Base-by-base conservation (phyloP, 1,284 basidiomycete genomes). In the Fistulinella cinereoalba region DNA sequence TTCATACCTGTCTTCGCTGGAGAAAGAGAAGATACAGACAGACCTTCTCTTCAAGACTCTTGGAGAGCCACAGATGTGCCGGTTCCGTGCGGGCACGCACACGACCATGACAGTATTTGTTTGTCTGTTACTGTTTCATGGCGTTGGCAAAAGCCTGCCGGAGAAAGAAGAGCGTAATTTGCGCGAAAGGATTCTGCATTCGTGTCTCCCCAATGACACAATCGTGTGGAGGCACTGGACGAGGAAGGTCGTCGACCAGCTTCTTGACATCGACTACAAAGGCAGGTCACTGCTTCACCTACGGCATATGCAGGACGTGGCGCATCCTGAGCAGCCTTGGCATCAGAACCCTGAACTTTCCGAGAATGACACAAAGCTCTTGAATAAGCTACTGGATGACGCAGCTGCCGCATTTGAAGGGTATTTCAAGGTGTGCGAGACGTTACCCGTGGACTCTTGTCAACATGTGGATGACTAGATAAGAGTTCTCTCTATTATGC, bases 151-250 rank as follows among this genome's bases (percentile, higher is more conserved):
- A n/a, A n/a, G n/a, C n/a, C n/a, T n/a, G n/a, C n/a, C n/a, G n/a
- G n/a, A n/a, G n/a, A n/a, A n/a, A n/a, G n/a, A n/a, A n/a, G n/a
- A 47, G 51, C 66, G 53, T 57, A n/a, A 46, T 68, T 19, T 46
- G 51, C 12, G 44, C 65, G 45, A 44, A 37, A 63, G 50, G 34
- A 31, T 67, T 1, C 53, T 64, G 1, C 3, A 67, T 4, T 60
- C 65, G 18, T 43, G 67, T 7, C 50, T 64, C 12, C 60, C 64
- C 1, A 66, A 62, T 5, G 62, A 62, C 15, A 66, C 64, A 21
- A 65, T 51, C 19, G 64, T 62, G 12, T 66, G 60, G 64, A 65
- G 12, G 27, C 49, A 36, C 11, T 64, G 63, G 61, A 64, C 66
- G 39, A 40, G 41, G 4, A 49, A 33, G 3, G 16, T 63, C 12